Base-by-base conservation (phyloP, 176 grass and related monocot genomes). In the Ensete glaucum region DNA sequence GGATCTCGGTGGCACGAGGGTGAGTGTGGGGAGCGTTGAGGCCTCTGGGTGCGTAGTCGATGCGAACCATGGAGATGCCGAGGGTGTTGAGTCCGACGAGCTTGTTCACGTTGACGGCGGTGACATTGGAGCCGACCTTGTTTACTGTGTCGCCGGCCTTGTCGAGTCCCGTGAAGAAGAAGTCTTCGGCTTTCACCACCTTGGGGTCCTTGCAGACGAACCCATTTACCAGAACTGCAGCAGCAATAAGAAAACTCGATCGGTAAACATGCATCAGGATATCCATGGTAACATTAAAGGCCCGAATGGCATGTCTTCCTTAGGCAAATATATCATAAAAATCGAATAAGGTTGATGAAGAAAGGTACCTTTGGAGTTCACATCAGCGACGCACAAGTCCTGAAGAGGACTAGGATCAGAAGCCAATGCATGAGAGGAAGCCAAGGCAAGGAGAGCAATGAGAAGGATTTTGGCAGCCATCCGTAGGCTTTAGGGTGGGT, bases 201-300 rank as follows among this genome's bases (percentile, higher is more conserved):
- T 88, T 91, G 3, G 84, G 74, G 77, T 91, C 73, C 86, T 81
- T 89, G 84, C 92, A 96, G 51, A 96, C 88, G 54, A 96, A 83
- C 51, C 88, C 92, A n/a, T 96, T 91, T 34, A 96, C 88, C 17
- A 85, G 52, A 66, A 91, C 92, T 89, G 57, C 17, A 54, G 4
- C 29, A 34, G 29, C 0, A 34, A 0, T 3, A 34, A 34, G 29
- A 3, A 34, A 34, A 5, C 29, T 34, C 29, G 29, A 34, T 34
- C 29, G 0, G 29, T 34, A 34, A 4, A 34, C 3, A 34, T 34
- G 29, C 29, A 34, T 5, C 29, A 4, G 29, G 29, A 34, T 23
- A 23, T 23, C 29, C 29, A 29, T 29, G 29, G 2, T 3, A 43
- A 43, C 4, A 43, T 43, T 6, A 6, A 43, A 43, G 34, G 22